phyloP scores from a whole-genome alignment of 805 yeast species.

The Starmerella khaoyaiensis region DNA sequence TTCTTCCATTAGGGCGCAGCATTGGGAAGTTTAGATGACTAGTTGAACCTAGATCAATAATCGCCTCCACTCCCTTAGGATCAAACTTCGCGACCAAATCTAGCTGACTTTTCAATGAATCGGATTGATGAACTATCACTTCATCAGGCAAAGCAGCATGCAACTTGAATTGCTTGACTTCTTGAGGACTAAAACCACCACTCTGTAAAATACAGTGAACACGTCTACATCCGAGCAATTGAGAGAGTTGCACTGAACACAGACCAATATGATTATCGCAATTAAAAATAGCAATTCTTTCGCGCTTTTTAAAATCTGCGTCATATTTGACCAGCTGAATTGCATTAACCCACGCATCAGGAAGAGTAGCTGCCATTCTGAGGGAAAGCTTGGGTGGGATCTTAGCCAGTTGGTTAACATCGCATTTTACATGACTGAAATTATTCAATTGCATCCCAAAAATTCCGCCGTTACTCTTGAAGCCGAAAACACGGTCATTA shows the following conservation, averaged over 20 bases:
- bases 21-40: slow-evolving; percentile 20
- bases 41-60: slow-evolving; percentile 24
- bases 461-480: slow-evolving; percentile 28
- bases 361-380: slow-evolving; percentile 26
- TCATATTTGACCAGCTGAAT: slow-evolving; percentile 25
- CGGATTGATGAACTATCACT: slow-evolving; percentile 19
- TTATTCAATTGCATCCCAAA: too few relatives aligned
- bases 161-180: slow-evolving; percentile 3
- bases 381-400: slow-evolving; percentile 22
- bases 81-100: slow-evolving; percentile 18
- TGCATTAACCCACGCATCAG: slow-evolving; percentile 31
- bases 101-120: not conserved
- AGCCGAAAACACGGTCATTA: slow-evolving; percentile 31
- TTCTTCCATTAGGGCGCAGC: slow-evolving; percentile 23
- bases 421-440: slow-evolving; percentile 28
- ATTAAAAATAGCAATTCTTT: slow-evolving; percentile 27
- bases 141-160: slow-evolving; percentile 20
- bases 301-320: slow-evolving; percentile 24
- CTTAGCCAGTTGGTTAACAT: slow-evolving; percentile 20
- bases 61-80: slow-evolving; percentile 24
- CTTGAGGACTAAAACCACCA: not conserved
- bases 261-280: slow-evolving; percentile 29
- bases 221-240: slow-evolving; percentile 27
- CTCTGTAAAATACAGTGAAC: slow-evolving; percentile 25
- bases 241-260: slow-evolving; percentile 31